These are phyloP conservation scores for Neonectria coccinea DNA, from an alignment of 2,329 filamentous ascomycete species.

Conservation along the genomic window DNA sequence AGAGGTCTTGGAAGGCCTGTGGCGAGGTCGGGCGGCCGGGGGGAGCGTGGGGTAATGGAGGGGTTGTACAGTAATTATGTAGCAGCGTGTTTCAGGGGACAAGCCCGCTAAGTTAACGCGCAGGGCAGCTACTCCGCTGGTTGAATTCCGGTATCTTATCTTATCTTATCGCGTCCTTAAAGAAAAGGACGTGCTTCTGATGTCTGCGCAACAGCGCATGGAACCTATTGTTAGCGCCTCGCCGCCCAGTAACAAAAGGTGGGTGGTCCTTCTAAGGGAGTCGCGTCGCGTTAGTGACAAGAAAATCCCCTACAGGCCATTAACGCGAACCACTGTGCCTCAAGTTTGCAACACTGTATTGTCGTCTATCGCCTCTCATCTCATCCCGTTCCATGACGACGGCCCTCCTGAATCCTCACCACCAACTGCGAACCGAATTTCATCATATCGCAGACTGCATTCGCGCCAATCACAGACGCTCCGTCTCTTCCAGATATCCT, in stretches of 20 bases:
- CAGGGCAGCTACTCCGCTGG: background rate
- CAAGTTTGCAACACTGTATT: constrained; percentile 28
- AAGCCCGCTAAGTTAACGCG: background rate
- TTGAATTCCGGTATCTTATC: constrained; percentile 1
- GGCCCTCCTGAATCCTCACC: constrained; percentile 21
- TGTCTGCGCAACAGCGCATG: background rate
- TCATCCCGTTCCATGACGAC: constrained; percentile 24
- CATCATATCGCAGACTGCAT: constrained; percentile 19
- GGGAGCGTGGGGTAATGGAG: constrained; percentile 6
- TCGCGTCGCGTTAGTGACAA: constrained; percentile 28
- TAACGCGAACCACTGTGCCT: constrained; percentile 31
- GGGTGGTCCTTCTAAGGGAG: background rate
- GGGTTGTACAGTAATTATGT: background rate
- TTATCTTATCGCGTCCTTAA: constrained; percentile 27
- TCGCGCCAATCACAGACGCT: constrained; percentile 24
- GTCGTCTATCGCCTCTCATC: constrained; percentile 17
- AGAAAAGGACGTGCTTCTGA: background rate
- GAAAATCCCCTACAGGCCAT: constrained; percentile 23
- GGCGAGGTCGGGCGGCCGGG: constrained; percentile 2
- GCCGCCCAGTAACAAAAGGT: background rate
- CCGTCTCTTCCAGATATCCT: constrained; percentile 1
- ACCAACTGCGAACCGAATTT: constrained; percentile 19
- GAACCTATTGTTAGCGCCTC: background rate
- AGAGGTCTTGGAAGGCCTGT: constrained; percentile 47
- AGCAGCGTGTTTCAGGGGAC: background rate